Conservation (phyloP, 345 rosid species). For the Linum lewisii region DNA sequence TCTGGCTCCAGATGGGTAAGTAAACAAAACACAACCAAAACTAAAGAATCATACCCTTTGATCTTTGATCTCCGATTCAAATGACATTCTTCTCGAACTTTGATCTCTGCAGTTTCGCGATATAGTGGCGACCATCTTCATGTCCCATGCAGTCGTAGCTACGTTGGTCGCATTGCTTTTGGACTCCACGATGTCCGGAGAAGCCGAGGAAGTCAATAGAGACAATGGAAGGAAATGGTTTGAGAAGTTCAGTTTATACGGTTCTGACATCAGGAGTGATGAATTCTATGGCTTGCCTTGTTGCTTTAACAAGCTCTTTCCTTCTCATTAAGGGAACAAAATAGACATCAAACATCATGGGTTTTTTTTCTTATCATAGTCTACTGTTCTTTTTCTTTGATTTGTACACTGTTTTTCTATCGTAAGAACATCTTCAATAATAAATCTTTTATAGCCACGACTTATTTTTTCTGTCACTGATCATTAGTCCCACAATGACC, state of each 20-base stretch:
- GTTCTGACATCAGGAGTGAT: constrained; percentile 52
- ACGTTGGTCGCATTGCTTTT: constrained; percentile 37
- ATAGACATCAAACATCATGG: too few relatives aligned
- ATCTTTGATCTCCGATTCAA: too few relatives aligned
- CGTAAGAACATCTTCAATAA: too few relatives aligned
- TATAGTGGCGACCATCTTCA: constrained; percentile 43
- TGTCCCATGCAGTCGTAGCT: constrained; percentile 52
- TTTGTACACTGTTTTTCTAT: too few relatives aligned
- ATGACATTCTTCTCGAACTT: neutral
- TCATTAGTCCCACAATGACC: too few relatives aligned
- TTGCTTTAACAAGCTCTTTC: constrained; percentile 51
- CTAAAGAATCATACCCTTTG: neutral
- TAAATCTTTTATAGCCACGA: too few relatives aligned
- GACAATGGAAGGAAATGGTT: constrained; percentile 58
- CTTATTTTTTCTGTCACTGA: too few relatives aligned
- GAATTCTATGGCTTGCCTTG: constrained; percentile 62
- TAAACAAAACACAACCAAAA: neutral
- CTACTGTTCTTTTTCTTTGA: too few relatives aligned
- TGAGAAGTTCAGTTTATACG: constrained; percentile 49
- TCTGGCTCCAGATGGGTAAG: constrained; percentile 68
- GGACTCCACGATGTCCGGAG: constrained; percentile 40
- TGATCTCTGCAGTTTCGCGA: constrained; percentile 32
- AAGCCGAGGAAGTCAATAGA: constrained; percentile 31
- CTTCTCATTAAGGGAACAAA: constrained; percentile 26
- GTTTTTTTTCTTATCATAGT: too few relatives aligned